Base-by-base conservation (phyloP, 164 flowering plant species). In the Cinnamomum micranthum region DNA sequence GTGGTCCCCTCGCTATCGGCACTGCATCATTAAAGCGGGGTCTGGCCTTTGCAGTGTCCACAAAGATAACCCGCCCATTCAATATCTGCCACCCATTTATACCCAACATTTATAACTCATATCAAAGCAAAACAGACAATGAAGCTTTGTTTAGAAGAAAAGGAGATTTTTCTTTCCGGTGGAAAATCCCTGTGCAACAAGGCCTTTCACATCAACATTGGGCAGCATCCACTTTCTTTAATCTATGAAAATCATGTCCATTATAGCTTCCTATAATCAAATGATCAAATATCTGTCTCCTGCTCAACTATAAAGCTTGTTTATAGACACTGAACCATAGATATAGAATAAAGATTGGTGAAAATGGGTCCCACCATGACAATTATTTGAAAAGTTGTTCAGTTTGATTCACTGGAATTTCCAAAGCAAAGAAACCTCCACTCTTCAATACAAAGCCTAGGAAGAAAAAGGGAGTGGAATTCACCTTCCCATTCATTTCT, bases 1-100 rank as follows among this genome's bases (percentile, higher is more conserved):
- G 98, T 14, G 98, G 95, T 41, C 98, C 97, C 78, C 92, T 85
- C 25, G 97, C 98, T 75, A 90, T 85, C 2, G 96, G 97, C 79
- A 85, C 79, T n/a, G 79, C 75, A 24, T 79, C 74, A n/a, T 77
- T 27, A 14, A 72, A 74, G 6, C 24, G n/a, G 12, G 76, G 7
- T 69, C 59, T 84, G 4, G 83, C 90, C 75, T 91, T 95, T 70
- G 97, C 95, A 66, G 80, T 81, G 72, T 90, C 94, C 77, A 95
- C 97, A 75, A 81, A 88, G 28, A 95, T 82, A 50, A 79, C 82
- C 1, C 97, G 94, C 20, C 97, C 98, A 73, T 88, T 86, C 52
- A 94, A 59, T 62, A 65, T 77, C 97, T 92, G 91, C 33, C 20
- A 17, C 13, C 65, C 22, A 20, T 28, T 25, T 22, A 23, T 6